Percentiles rank a stretch among this genome's conserved stretches.
phyloP scores from a whole-genome alignment of 176 grass and related monocot genomes.

The Cymbopogon citratus region DNA sequence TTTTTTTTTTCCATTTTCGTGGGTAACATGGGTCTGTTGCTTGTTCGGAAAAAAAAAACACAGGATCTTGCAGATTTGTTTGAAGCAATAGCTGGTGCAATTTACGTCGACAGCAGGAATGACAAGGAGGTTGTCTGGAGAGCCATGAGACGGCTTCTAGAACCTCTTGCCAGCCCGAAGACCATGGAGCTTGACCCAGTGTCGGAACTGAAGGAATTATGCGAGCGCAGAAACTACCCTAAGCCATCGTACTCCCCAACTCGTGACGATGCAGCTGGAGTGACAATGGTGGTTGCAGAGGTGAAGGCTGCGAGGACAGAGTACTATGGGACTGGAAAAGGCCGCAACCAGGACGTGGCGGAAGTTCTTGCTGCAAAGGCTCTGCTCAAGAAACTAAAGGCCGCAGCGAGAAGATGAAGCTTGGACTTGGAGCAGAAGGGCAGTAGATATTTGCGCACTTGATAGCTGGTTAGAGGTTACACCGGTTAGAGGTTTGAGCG shows the following conservation, averaged over 20 bases:
- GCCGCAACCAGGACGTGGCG: conserved; percentile 17
- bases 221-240: conserved; percentile 11
- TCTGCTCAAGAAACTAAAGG: conserved; percentile 38
- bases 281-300: conserved; percentile 28
- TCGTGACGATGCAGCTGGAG: conserved; percentile 14
- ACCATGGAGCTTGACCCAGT: conserved; percentile 50
- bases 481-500: too few species aligned
- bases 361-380: conserved; percentile 35
- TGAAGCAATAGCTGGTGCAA: conserved; percentile 73
- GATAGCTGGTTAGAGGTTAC: too few species aligned
- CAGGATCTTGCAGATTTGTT: conserved; percentile 72
- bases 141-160: conserved; percentile 44
- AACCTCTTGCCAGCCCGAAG: conserved; percentile 55
- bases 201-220: conserved; percentile 44
- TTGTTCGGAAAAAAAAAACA: neutral
- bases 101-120: conserved; percentile 53
- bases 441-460: neutral
- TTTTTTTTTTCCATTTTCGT: neutral
- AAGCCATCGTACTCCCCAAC: conserved; percentile 9
- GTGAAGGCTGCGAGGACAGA: conserved; percentile 20
- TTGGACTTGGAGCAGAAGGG: neutral
- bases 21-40: neutral
- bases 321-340: conserved; percentile 17
- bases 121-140: conserved; percentile 57
- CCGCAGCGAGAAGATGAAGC: neutral